Percentiles rank a stretch among this genome's conserved stretches.
Evolutionary conservation across 2,329 filamentous ascomycete genomes (phyloP).

Genomic region (Colletotrichum sp.): DNA sequence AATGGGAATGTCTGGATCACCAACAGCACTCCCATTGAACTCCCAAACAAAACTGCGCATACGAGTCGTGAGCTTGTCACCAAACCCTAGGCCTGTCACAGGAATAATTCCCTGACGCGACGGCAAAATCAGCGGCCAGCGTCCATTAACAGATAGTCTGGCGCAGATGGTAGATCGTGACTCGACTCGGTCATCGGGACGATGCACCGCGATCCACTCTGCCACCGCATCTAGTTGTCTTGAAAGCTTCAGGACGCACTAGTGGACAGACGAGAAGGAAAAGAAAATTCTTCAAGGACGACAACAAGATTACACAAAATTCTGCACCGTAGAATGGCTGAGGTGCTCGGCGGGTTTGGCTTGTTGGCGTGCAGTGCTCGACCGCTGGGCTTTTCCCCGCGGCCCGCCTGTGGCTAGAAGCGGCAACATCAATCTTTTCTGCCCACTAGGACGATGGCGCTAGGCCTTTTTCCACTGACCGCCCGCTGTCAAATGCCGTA

Average conservation of each 20-base stretch:
- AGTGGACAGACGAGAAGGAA: not conserved
- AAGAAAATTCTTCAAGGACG: constrained; percentile 19
- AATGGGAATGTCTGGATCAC: not conserved
- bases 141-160: not conserved
- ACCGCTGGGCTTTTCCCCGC: not conserved
- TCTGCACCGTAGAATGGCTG: not conserved
- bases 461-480: not conserved
- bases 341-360: not conserved
- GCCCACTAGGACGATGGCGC: constrained; percentile 1
- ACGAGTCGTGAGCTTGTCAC: not conserved
- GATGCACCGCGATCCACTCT: not conserved
- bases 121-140: not conserved
- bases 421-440: constrained; percentile 13
- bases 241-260: not conserved
- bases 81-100: not conserved
- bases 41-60: not conserved
- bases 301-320: constrained; percentile 1
- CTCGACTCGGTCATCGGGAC: not conserved
- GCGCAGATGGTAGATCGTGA: not conserved
- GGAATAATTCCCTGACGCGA: not conserved
- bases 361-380: not conserved
- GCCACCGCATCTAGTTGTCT: not conserved
- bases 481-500: constrained; percentile 7
- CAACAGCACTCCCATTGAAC: not conserved
- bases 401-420: constrained; percentile 15